Base-by-base conservation (phyloP, 305 asterid genomes). In the Fraxinus velutina region DNA sequence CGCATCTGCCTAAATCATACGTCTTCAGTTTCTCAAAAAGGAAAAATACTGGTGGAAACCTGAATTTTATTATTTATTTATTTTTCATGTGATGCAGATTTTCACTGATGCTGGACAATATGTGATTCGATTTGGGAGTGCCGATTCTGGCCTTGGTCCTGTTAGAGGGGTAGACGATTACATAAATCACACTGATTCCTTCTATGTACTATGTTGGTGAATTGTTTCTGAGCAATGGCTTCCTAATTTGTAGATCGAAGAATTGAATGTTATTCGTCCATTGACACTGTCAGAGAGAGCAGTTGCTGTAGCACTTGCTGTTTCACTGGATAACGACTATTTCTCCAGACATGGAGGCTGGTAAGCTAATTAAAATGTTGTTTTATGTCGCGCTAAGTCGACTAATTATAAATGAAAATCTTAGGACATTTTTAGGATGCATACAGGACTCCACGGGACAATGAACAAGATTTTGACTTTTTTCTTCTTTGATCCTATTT, bases 71-170 rank as follows among this genome's bases (percentile, higher is more conserved):
- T 44, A 44, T 44, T 44, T 44, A 44, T 17, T 22, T 32, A 13
- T 62, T 60, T 9, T 10, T 80, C 68, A 8, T 82, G 15, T 75
- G 62, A 8, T 86, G 88, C 94, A 93, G 97, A 84, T 95, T 73
- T 89, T 95, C 78, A 93, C 98, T 66, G 98, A 95, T 88, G 99
- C 99, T 85, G 99, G 99, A 83, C 98, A 95, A 89, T 95, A 95
- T 85, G 97, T 92, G 85, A 93, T 95, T 79, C 91, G 94, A 33
- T 95, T 95, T 80, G 99, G 99, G 76, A 87, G 85, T 84, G 86
- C 97, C 22, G 84, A 92, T 82, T 83, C 93, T 76, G 87, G 81
- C 74, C 86, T 88, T 82, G 86, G 66, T 78, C 91, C 91, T 85
- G 87, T 87, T 90, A 73, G 85, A 75, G 93, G 86, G 96, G 98